Percentiles rank a stretch among this genome's conserved stretches.
Evolutionary conservation across 345 rosid species (phyloP).

Genomic region (Sapria himalayana): DNA sequence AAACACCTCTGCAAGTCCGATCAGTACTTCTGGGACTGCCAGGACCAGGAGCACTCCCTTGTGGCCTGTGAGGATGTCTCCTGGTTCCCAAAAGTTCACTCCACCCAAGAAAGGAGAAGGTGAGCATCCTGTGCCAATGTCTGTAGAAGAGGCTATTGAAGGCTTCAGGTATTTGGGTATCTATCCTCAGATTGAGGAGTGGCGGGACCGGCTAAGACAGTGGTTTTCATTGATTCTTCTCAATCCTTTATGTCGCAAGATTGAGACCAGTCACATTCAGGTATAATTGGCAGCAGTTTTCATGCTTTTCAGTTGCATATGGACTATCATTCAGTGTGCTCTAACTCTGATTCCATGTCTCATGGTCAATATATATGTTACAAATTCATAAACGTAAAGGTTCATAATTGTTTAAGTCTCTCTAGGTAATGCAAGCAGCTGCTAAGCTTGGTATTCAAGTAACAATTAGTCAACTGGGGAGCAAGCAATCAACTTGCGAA

Average conservation of each 20-base stretch:
- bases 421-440: slow-evolving; percentile 71
- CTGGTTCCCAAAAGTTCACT: slow-evolving; percentile 76
- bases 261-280: slow-evolving; percentile 77
- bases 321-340: too few relatives aligned
- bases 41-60: slow-evolving; percentile 76
- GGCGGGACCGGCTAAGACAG: slow-evolving; percentile 85
- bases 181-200: slow-evolving; percentile 80
- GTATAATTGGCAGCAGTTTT: too few relatives aligned
- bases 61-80: slow-evolving; percentile 92
- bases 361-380: too few relatives aligned
- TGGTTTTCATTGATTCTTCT: slow-evolving; percentile 79
- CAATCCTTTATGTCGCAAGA: slow-evolving; percentile 53
- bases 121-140: slow-evolving; percentile 75
- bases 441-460: slow-evolving; percentile 50
- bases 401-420: too few relatives aligned
- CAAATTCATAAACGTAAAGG: too few relatives aligned
- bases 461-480: slow-evolving; percentile 61
- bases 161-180: slow-evolving; percentile 56
- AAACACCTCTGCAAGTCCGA: slow-evolving; percentile 38
- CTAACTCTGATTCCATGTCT: too few relatives aligned
- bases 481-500: slow-evolving; percentile 24
- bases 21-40: slow-evolving; percentile 55
- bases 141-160: slow-evolving; percentile 70
- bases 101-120: slow-evolving; percentile 97
- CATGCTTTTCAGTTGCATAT: too few relatives aligned